Base-by-base conservation (phyloP, 805 yeast species). In the Kazachstania africana region DNA sequence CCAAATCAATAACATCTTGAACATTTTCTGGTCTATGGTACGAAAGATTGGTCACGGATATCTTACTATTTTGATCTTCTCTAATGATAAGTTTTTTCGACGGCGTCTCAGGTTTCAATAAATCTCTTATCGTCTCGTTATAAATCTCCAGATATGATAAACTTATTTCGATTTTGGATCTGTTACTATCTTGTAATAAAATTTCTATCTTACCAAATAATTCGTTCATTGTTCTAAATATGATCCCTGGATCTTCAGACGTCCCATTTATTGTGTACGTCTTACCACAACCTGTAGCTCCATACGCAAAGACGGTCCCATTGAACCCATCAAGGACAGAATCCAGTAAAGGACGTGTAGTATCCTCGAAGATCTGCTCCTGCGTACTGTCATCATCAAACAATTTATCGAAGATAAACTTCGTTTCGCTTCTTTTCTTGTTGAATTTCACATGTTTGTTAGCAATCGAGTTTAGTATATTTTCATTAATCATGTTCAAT, bases 201-300 rank as follows among this genome's bases (percentile, higher is more conserved):
- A 8, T 19, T 6, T 74, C 78, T 19, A 85, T 79, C 33, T 64
- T 62, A 13, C 59, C 59, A 50, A 78, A 85, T 21, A 88, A 59
- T 36, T 82, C 94, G 38, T 71, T 63, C 78, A 83, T 75, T 0
- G 95, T 77, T 26, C 77, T 57, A 44, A 76, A 81, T 0, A 84
- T 78, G 10, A 87, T 70, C 0, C 95, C 95, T 0, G 94, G 95
- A 16, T 68, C 58, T 2, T 69, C 69, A 0, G 74, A 66, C 0
- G 76, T 68, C 0, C 95, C 95, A 50, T 78, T 70, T 20, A 87
- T 80, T 0, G 97, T 87, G 51, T 79, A 84, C 0, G 96, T 87
- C 50, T 87, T 87, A n/a, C 97, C 97, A 55, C 96, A 87, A 0
- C 97, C 97, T 0, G 97, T 87, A 18, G 97, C 94, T 1, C 97